Percentiles rank a stretch among this genome's conserved stretches.
Conservation (phyloP, 1,284 basidiomycete species). For the Trametes polyzona region DNA sequence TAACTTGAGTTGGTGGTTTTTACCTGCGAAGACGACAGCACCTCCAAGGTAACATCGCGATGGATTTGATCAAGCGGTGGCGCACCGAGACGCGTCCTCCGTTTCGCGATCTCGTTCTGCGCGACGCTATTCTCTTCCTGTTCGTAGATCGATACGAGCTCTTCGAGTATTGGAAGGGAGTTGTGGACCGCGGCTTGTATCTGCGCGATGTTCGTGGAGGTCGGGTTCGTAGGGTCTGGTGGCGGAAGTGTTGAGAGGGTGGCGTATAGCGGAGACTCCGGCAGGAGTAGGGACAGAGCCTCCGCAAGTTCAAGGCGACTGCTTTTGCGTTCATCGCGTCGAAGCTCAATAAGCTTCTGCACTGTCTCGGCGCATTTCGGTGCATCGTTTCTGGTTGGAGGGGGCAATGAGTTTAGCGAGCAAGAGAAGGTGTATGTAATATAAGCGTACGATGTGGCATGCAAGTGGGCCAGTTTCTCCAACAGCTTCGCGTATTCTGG, state of each 20-base stretch:
- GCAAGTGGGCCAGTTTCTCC: constrained; percentile 54
- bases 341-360: constrained; percentile 75
- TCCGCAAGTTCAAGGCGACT: constrained; percentile 54
- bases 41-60: constrained; percentile 67
- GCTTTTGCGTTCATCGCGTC: constrained; percentile 56
- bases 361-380: constrained; percentile 80
- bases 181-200: constrained; percentile 73
- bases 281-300: constrained; percentile 74
- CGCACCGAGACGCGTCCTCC: constrained; percentile 75
- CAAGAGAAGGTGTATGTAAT: neutral
- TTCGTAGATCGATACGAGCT: constrained; percentile 65
- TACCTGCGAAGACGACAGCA: constrained; percentile 65
- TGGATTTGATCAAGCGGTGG: constrained; percentile 69
- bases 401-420: neutral
- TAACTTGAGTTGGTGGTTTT: too few relatives aligned
- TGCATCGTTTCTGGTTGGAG: constrained; percentile 65
- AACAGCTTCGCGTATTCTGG: constrained; percentile 61
- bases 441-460: constrained; percentile 57
- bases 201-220: constrained; percentile 57
- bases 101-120: constrained; percentile 73
- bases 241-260: constrained; percentile 70
- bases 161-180: constrained; percentile 67
- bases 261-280: constrained; percentile 70
- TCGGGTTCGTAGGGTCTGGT: constrained; percentile 79
- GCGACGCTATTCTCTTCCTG: constrained; percentile 58